Evolutionary conservation across 2,329 filamentous ascomycete species (phyloP).

Genomic region (Aspergillus bombycis): DNA sequence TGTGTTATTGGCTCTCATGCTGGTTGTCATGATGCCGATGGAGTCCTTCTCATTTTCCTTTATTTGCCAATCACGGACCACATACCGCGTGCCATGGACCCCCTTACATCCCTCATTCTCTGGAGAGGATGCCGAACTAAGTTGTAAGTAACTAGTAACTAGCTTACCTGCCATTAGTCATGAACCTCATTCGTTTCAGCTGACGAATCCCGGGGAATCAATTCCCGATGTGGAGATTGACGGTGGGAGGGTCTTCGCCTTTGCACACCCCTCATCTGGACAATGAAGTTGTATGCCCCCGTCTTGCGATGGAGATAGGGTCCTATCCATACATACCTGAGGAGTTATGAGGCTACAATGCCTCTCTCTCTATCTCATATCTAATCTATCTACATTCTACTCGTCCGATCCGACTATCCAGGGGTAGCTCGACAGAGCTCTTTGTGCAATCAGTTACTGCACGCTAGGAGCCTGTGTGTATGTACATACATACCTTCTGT

Average conservation of each 20-base stretch:
- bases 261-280: background rate
- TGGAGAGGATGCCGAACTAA: background rate
- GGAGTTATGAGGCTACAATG: background rate
- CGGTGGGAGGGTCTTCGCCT: background rate
- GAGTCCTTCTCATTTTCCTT: background rate
- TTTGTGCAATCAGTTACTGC: background rate
- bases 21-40: background rate
- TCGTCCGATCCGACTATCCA: background rate
- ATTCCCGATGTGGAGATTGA: conserved; percentile 1
- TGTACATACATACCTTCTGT: background rate
- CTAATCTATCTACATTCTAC: background rate
- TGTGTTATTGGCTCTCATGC: background rate
- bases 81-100: conserved; percentile 1
- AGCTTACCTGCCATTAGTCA: background rate
- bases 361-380: background rate
- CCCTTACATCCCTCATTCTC: conserved; percentile 9
- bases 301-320: background rate
- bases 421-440: background rate
- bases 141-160: no score
- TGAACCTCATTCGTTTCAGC: background rate
- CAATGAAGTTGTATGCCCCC: background rate
- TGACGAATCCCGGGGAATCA: conserved; percentile 3
- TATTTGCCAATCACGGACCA: background rate
- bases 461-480: background rate
- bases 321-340: background rate